Base-by-base conservation (phyloP, 495 filamentous ascomycete genomes). In the Cercophora samala region DNA sequence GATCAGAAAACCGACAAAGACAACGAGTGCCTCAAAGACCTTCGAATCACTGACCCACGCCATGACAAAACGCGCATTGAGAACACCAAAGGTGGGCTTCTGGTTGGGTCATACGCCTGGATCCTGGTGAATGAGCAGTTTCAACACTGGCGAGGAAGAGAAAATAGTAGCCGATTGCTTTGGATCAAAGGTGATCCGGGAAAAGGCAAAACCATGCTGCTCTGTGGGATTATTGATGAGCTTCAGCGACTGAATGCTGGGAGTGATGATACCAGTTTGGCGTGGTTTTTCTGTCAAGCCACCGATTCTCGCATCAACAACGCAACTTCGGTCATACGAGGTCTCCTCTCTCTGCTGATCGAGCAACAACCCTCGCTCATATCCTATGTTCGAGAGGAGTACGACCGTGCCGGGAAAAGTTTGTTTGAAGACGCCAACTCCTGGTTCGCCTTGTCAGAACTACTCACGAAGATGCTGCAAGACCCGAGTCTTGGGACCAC, bases 211-310 rank as follows among this genome's bases (percentile, higher is more conserved):
- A 84, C 66, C 17, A 67, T 67, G 62, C 72, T 84, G 0, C 62
- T 85, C 13, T 79, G 71, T 25, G 78, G 79, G 3, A 79, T 83
- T 32, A 79, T 82, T 24, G 65, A 82, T 21, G 72, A 82, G 18
- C 64, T 83, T 21, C 11, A 5, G 11, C 21, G 4, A 29, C 26
- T 29, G 26, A 5, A 29, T 29, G 8, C 26, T 29, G 26, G 26
- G 8, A 29, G 8, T 29, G 26, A 8, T 15, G 19, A 19, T 5
- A 3, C 32, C 21, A 25, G 1, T 23, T 53, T 82, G 17, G 75
- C 75, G 25, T 84, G 75, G 67, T 83, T 84, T 70, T 82, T 84
- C 63, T 83, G 77, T 64, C 75, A 83, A 63, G 37, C 37, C 3
- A 17, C 37, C 5, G 0, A 46, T 46, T 46, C 37, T 46, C 13